These are phyloP conservation scores for Gracilaria vermiculophylla DNA, from an alignment of 23 red algal species.

Conservation along the genomic window DNA sequence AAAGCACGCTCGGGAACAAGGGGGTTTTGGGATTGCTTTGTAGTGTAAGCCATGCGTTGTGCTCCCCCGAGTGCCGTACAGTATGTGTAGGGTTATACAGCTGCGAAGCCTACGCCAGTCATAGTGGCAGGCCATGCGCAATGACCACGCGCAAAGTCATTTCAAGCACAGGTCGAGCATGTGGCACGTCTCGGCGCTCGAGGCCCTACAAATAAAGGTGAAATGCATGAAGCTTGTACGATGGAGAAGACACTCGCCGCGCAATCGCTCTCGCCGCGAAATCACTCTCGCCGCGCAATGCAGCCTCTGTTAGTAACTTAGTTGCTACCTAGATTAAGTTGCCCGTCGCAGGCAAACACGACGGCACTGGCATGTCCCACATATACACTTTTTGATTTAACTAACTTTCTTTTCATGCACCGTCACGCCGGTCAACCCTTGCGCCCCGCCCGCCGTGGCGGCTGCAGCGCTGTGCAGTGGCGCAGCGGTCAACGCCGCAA, in stretches of 20 bases:
- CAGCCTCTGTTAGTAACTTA: not conserved
- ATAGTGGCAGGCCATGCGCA: not conserved
- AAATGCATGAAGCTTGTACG: not conserved
- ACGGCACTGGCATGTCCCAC: not conserved
- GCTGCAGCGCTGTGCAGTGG: not conserved
- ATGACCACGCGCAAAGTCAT: not conserved
- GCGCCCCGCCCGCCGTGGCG: not conserved
- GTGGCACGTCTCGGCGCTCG: not conserved
- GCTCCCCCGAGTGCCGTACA: not conserved
- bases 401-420: slow-evolving; percentile 9
- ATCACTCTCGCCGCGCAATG: not conserved
- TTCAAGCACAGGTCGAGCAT: too few species aligned
- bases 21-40: not conserved
- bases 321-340: not conserved
- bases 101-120: not conserved
- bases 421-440: not conserved
- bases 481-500: slow-evolving; percentile 31
- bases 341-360: not conserved
- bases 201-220: not conserved
- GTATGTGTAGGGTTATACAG: not conserved
- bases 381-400: slow-evolving; percentile 17
- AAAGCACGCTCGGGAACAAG: not conserved
- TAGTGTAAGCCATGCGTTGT: slow-evolving; percentile 26
- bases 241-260: not conserved
- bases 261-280: not conserved